Evolutionary conservation across 148 eudicot genomes (phyloP), one percentile per base, ranked within the genome.

Genomic region (Rhododendron molle): DNA sequence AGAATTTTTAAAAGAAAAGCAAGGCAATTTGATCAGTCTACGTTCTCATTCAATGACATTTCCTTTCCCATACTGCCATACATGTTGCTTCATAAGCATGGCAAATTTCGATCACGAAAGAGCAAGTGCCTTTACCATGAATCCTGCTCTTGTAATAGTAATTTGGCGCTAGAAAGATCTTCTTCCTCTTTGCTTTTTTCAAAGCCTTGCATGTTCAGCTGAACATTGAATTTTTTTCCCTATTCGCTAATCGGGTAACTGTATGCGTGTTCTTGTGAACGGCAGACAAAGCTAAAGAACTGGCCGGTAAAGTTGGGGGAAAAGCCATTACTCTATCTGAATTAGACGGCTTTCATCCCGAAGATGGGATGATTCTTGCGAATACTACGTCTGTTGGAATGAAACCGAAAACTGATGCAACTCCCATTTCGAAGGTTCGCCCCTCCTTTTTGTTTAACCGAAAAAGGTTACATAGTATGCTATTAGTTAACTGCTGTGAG

Each of bases 361-460:
- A 94, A 85, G 90, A 88, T 50, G 93, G 92, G 36, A 95, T 94
- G 98, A 90, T 95, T 83, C 96, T 95, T 78, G 98, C 94, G 71
- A 95, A 95, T 84, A 86, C 98, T 36, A 94, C 98, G 32, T 91
- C 96, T 21, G 91, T 95, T 43, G 98, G 98, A 46, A 95, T 95
- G 98, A 92, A 94, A 67, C 98, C 98, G 16, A 89, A 85, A 8
- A 83, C 90, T 44, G 90, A 93, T 36, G 89, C 86, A 26, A 89
- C 97, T 9, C 98, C 97, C 40, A 85, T 95, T 73, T 87, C 96
- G 60, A 95, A 94, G 98, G 97, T 94, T 83, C 20, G 62, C 83
- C 69, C 60, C 3, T 54, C 56, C 15, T 13, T 52, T 52, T 14
- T 52, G 16, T 13, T 13, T 52, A 14, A 52, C 56, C 20, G 12